Percentiles rank a stretch among this genome's conserved stretches.
These are phyloP conservation scores for Dactylellina drechsleri DNA, from an alignment of 2,329 filamentous ascomycete genomes.

Conservation along the genomic window DNA sequence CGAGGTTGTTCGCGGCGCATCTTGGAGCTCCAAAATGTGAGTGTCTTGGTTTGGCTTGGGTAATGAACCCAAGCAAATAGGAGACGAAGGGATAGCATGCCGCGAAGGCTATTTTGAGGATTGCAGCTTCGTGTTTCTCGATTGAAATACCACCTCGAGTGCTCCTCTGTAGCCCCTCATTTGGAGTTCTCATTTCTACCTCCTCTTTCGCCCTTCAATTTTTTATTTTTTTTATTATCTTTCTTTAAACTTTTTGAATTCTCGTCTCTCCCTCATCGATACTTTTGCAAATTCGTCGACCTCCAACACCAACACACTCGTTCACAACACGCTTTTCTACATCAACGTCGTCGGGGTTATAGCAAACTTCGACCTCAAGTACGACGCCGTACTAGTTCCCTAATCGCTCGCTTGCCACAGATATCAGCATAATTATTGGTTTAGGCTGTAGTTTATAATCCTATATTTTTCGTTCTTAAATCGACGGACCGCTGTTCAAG, in stretches of 20 bases:
- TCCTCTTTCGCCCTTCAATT: conserved; percentile 56
- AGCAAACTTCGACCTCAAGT: conserved; percentile 9
- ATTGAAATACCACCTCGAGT: no score
- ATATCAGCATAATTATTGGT: neutral
- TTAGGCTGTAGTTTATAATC: conserved; percentile 20
- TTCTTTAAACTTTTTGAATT: conserved; percentile 8
- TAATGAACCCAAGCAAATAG: conserved; percentile 39
- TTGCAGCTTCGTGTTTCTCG: conserved; percentile 5
- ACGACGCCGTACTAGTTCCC: neutral
- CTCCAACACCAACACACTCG: conserved; percentile 28
- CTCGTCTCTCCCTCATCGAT: conserved; percentile 26
- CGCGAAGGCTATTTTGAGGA: conserved; percentile 25
- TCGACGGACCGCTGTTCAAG: conserved; percentile 20
- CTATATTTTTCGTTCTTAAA: neutral
- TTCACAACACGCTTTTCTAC: conserved; percentile 30
- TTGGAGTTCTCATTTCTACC: conserved; percentile 50
- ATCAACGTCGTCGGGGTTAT: neutral
- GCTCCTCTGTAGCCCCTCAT: neutral
- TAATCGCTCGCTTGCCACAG: neutral
- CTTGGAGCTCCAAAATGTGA: conserved; percentile 17
- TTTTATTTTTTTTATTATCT: neutral
- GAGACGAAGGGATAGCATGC: conserved; percentile 30
- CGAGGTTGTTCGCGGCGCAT: conserved; percentile 18
- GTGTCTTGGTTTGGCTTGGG: conserved; percentile 44
- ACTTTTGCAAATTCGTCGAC: conserved; percentile 1